phyloP scores from a whole-genome alignment of 305 asterid species.

The Solanum chacoense region DNA sequence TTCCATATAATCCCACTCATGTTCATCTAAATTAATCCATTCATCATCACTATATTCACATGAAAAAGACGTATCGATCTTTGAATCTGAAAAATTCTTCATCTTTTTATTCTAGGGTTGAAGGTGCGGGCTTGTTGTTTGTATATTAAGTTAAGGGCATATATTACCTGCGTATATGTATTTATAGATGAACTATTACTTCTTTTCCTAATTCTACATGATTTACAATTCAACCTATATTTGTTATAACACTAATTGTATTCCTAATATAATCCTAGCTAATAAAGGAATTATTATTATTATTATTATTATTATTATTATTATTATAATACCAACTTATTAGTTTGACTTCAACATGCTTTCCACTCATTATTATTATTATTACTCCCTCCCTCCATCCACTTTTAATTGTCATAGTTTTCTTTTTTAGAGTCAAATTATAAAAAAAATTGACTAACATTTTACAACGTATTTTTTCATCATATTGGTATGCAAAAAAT shows the following conservation, averaged over 20 bases:
- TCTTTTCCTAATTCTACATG: neutral
- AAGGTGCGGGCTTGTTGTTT: neutral
- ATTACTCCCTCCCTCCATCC: neutral
- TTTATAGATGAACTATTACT: neutral
- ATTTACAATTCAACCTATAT: neutral
- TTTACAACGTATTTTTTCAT: too few species aligned
- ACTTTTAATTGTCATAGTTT: neutral
- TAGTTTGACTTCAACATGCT: neutral
- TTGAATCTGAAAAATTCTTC: neutral
- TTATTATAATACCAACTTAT: neutral
- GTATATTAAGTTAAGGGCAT: neutral
- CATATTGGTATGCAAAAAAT: too few species aligned
- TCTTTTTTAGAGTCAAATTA: neutral
- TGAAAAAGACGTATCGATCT: neutral
- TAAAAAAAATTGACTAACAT: too few species aligned
- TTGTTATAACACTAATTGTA: neutral
- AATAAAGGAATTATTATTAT: neutral
- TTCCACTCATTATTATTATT: neutral
- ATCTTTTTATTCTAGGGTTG: neutral
- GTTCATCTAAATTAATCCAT: neutral
- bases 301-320: too few species aligned
- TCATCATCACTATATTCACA: neutral
- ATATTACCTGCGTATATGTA: neutral
- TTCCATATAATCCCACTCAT: neutral
- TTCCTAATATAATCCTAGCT: neutral